Conservation (phyloP, 208 protist species). For the Trypanosoma boissoni region DNA sequence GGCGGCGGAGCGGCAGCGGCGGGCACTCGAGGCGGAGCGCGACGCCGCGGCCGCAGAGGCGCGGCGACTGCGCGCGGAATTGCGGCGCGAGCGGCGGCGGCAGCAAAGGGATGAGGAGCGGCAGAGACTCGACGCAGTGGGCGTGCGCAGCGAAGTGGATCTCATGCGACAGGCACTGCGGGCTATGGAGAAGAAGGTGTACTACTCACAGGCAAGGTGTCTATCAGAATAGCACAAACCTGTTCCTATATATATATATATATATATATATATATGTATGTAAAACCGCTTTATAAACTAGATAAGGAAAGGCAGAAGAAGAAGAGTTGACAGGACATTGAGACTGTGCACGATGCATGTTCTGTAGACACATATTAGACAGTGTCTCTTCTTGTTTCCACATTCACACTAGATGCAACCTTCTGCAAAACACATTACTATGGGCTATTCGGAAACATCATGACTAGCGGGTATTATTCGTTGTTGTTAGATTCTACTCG, state of each 20-base stretch:
- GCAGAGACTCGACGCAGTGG: slow-evolving; percentile 54
- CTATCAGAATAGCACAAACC: slow-evolving; percentile 1
- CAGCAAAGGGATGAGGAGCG: slow-evolving; percentile 42
- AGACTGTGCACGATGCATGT: no score
- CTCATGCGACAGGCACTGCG: slow-evolving; percentile 75
- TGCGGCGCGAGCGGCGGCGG: slow-evolving; percentile 25
- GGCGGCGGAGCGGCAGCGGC: slow-evolving; percentile 1
- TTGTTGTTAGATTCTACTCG: no score
- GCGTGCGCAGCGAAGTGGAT: slow-evolving; percentile 71
- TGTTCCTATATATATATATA: background rate
- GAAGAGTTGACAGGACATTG: no score
- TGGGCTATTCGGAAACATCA: no score
- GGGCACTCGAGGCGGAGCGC: background rate
- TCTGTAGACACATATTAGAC: no score
- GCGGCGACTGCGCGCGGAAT: slow-evolving; percentile 24
- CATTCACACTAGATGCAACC: no score
- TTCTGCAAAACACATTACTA: no score
- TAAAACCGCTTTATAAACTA: no score
- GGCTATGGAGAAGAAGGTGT: slow-evolving; percentile 72
- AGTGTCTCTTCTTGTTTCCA: no score
- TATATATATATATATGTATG: slow-evolving; percentile 18
- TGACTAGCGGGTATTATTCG: no score
- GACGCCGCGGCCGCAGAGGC: slow-evolving; percentile 18
- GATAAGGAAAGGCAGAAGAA: no score
- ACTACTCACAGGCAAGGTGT: slow-evolving; percentile 38